Conservation (phyloP, 1,284 basidiomycete species). For the Pascua guehoae region DNA sequence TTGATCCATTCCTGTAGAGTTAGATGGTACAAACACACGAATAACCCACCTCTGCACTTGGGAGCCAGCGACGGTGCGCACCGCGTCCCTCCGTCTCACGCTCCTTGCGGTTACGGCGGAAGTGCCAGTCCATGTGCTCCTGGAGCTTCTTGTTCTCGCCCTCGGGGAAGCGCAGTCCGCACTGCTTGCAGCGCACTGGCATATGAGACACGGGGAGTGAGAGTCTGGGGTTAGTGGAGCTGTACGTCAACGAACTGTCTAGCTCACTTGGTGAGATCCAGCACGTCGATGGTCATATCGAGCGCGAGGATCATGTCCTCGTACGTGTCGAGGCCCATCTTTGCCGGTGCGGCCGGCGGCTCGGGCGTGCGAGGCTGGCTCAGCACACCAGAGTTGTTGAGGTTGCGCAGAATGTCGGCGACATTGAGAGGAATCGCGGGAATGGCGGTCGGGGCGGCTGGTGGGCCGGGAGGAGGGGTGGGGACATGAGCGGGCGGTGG, state of each 20-base stretch:
- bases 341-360: slow-evolving; percentile 44
- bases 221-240: slow-evolving; percentile 8
- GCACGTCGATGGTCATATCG: slow-evolving; percentile 63
- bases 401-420: slow-evolving; percentile 38
- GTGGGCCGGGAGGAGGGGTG: slow-evolving; percentile 15
- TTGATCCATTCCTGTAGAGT: slow-evolving; percentile 66
- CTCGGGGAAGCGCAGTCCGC: slow-evolving; percentile 80
- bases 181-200: slow-evolving; percentile 86
- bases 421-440: slow-evolving; percentile 34
- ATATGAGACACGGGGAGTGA: slow-evolving; percentile 70
- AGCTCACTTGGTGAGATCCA: slow-evolving; percentile 69
- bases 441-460: slow-evolving; percentile 10
- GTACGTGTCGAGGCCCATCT: slow-evolving; percentile 61
- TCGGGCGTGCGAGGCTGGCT: slow-evolving; percentile 55
- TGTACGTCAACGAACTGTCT: slow-evolving; percentile 3
- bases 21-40: background rate
- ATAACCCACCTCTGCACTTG: slow-evolving; percentile 71
- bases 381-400: slow-evolving; percentile 34
- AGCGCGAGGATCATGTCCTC: slow-evolving; percentile 66
- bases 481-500: slow-evolving; percentile 28
- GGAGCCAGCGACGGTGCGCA: slow-evolving; percentile 87
- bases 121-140: slow-evolving; percentile 95
- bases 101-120: slow-evolving; percentile 85
- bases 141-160: slow-evolving; percentile 72
- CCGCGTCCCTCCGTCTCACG: slow-evolving; percentile 79